Percentiles rank a stretch among this genome's conserved stretches.
These are phyloP conservation scores for Phaffomyces thermotolerans DNA, from an alignment of 805 yeast genomes.

Conservation along the genomic window DNA sequence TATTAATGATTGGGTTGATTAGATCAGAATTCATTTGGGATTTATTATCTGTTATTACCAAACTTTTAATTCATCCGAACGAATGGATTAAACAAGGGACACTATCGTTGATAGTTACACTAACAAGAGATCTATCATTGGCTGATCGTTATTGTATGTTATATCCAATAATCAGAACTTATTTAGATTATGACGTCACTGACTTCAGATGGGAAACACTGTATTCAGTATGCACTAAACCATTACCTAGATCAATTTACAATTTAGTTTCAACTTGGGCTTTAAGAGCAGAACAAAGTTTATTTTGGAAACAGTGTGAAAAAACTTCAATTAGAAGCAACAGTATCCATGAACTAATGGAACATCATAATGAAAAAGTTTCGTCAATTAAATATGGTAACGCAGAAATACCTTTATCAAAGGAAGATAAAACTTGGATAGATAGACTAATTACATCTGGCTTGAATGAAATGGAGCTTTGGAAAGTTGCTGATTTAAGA, in stretches of 20 bases:
- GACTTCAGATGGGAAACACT: conserved; percentile 60
- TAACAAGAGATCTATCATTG: conserved; percentile 53
- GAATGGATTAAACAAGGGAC: conserved; percentile 74
- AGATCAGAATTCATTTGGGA: conserved; percentile 47
- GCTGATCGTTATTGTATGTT: conserved; percentile 82
- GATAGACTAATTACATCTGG: conserved; percentile 68
- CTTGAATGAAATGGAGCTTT: conserved; percentile 58
- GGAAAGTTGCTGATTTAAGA: conserved; percentile 74
- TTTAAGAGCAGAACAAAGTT: conserved; percentile 49
- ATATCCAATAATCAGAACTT: conserved; percentile 73
- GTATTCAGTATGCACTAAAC: conserved; percentile 59
- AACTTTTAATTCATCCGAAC: conserved; percentile 77
- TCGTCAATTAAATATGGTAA: conserved; percentile 32
- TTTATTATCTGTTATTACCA: conserved; percentile 41
- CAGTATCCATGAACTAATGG: conserved; percentile 26
- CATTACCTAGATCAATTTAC: conserved; percentile 59
- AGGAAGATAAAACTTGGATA: conserved; percentile 69
- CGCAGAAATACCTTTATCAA: conserved; percentile 45
- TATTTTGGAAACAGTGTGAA: conserved; percentile 69
- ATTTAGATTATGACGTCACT: conserved; percentile 67
- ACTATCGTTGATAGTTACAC: conserved; percentile 50
- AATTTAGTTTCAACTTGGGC: conserved; percentile 69
- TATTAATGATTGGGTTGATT: conserved; percentile 51
- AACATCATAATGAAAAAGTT: conserved; percentile 9
- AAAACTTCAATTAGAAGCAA: conserved; percentile 34